Base-by-base conservation (phyloP, 768 basidiomycete genomes). In the Russula sp. region DNA sequence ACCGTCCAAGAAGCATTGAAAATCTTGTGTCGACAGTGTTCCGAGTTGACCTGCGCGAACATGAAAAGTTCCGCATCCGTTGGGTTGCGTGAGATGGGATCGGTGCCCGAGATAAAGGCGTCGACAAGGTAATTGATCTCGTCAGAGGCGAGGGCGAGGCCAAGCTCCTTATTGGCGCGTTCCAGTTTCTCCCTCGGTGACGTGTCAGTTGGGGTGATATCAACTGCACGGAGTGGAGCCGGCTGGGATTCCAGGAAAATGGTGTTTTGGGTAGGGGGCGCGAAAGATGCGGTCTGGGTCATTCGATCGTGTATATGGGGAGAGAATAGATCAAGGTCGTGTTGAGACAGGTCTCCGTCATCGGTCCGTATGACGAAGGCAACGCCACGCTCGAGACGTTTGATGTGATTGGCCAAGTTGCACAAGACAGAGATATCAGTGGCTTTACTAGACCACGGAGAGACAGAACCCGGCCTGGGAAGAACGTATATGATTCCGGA, bases 31-130 rank as follows among this genome's bases (percentile, higher is more conserved):
- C 97, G 83, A 75, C 97, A 99, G 73, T 98, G 97, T 75, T 99
- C 97, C n/a, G 95, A 98, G 78, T 99, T 99, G 74, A 99, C 96
- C 73, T 99, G 97, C 3, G 97, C 96, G 75, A 98, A 99, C 97
- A 98, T 99, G 83, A 99, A 99, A 9, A 99, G 81, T 74, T 99
- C 97, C 3, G 96, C 95, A 73, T 98, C 97, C 44, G 92, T 97
- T 9, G 96, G 97, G 72, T 93, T 88, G 40, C 95, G 86, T 54
- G 80, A 80, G 74, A 90, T 84, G 1, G 89, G 81, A 14, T 79
- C 72, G 6, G 78, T 63, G 6, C 89, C 88, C n/a, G 88, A 80
- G 30, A 91, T 80, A 75, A 94, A 99, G 13, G 91, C 94, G 59
- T 90, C 81, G 67, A 97, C 83, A 67, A 98, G 86, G 75, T 98